Base-by-base conservation (phyloP, 805 yeast species). In the Scheffersomyces amazonensis region DNA sequence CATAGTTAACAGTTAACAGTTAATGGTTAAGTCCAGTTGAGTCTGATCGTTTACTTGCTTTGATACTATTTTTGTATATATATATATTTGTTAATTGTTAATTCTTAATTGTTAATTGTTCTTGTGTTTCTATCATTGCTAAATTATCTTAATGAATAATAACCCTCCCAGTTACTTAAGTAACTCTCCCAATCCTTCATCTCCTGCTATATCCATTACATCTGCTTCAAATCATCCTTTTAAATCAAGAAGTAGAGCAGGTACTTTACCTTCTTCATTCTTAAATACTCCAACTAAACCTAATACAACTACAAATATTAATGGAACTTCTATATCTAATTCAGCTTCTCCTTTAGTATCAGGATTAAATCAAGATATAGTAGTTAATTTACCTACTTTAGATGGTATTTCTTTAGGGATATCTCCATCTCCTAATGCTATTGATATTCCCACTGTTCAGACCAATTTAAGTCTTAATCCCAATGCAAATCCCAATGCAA, bases 241-340 rank as follows among this genome's bases (percentile, higher is more conserved):
- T 54, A 58, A 47, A 47, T 69, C 49, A 69, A 72, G 93, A 44
- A 78, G 84, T 32, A 72, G 95, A 46, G 85, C 93, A 2, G 93
- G 93, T 2, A 86, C 95, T 11, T 63, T 86, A 34, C 91, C 93
- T 7, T 80, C 89, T 16, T 64, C 82, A 34, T 70, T 81, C 40
- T 41, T 56, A 34, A 48, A 50, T 25, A 37, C 35, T 15, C 32
- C 32, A 5, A 7, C 32, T 8, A 27, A 27, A 11, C 4, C 8
- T 23, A 23, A 8, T 11, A 23, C 10, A 9, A 4, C 18, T 11
- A 13, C 31, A 5, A 17, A 11, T 15, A 10, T 7, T 18, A 4
- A 13, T 4, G 34, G 28, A 2, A 20, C 28, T 12, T 24, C 44
- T 19, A 23, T 43, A 3, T 42, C 53, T 10, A 37, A 39, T 16